A percentile compares a stretch with the other conserved stretches of the same genome.
Evolutionary conservation across 768 basidiomycete genomes (phyloP).

Genomic region (Boletus insuetus): DNA sequence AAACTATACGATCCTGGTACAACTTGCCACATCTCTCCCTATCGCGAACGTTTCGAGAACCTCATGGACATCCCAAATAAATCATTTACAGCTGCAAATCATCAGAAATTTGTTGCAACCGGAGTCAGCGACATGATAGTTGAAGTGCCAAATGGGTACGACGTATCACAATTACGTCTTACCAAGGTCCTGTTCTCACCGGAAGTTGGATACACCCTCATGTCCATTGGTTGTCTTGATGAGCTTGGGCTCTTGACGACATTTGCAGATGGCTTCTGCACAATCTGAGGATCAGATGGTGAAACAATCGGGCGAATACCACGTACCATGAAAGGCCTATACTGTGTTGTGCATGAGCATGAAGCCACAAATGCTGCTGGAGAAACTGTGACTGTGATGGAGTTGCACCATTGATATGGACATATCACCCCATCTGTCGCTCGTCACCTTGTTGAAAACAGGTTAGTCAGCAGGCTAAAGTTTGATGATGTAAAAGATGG

Average conservation of each 20-base stretch:
- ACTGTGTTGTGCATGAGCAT: neutral
- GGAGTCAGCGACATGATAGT: neutral
- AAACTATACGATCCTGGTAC: neutral
- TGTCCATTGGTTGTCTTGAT: neutral
- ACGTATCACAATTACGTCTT: neutral
- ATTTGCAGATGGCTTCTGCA: neutral
- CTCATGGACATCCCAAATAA: neutral
- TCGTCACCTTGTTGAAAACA: neutral
- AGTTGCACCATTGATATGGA: neutral
- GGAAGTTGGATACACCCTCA: neutral
- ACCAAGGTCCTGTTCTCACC: neutral
- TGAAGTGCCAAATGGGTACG: neutral
- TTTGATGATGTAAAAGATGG: neutral
- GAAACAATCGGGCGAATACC: neutral
- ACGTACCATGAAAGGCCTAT: neutral
- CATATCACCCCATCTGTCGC: neutral
- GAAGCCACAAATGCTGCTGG: neutral
- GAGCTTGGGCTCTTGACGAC: neutral
- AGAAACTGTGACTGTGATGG: neutral
- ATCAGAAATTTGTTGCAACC: neutral
- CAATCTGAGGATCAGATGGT: neutral
- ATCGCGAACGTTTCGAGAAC: neutral
- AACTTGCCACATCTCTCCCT: neutral
- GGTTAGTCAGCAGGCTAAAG: neutral
- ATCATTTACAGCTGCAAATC: neutral